Conservation (phyloP, 2,329 filamentous ascomycete species). For the Hymenoscyphus salicellus region DNA sequence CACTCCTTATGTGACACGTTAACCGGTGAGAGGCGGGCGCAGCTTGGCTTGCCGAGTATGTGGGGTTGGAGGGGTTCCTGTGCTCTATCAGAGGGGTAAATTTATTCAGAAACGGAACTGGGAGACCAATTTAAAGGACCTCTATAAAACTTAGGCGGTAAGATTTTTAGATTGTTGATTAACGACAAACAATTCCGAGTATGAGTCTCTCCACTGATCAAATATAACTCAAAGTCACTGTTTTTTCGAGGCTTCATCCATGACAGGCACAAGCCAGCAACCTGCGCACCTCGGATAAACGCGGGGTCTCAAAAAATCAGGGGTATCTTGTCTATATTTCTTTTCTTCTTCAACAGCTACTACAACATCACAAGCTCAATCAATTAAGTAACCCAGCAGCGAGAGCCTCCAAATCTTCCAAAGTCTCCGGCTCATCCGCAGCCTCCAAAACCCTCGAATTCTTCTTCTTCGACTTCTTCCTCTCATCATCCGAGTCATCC, state of each 20-base stretch:
- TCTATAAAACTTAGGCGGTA: neutral
- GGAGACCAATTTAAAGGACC: neutral
- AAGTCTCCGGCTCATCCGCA: constrained; percentile 68
- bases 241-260: neutral
- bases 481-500: constrained; percentile 54
- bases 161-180: neutral
- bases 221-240: neutral
- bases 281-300: neutral
- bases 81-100: constrained; percentile 4
- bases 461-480: constrained; percentile 45
- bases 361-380: neutral
- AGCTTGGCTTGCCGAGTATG: neutral
- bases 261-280: neutral
- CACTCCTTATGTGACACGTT: neutral
- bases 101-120: neutral
- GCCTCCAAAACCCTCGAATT: constrained; percentile 57
- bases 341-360: neutral
- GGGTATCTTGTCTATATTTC: constrained; percentile 23
- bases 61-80: constrained; percentile 3
- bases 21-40: neutral
- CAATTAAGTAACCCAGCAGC: constrained; percentile 67
- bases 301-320: neutral
- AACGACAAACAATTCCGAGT: neutral
- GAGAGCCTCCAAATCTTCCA: constrained; percentile 75
- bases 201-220: neutral